Base-by-base conservation (phyloP, 1,139 yeast species). In the Scheffersomyces lignicola region DNA sequence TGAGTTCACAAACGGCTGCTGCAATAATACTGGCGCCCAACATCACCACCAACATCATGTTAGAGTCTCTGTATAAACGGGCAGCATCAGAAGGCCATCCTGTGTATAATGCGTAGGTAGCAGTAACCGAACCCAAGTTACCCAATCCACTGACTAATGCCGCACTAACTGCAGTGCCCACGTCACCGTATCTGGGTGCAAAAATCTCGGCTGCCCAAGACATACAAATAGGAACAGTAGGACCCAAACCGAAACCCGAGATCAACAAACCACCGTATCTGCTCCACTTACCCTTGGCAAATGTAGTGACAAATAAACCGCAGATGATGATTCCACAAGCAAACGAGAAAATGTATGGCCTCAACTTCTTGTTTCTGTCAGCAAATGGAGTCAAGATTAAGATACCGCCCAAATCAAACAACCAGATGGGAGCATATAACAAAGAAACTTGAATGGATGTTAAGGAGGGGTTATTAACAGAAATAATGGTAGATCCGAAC, bases 211-310 rank as follows among this genome's bases (percentile, higher is more conserved):
- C 82, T 0, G 90, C 65, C 86, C 88, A 80, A 1, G 95, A 78
- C 96, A 87, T 87, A 53, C 84, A 76, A 33, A 84, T 86, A 21
- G 96, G 96, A 16, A 86, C 95, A 0, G 96, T 87, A 14, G 96
- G 94, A 9, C 96, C 96, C 30, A 87, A 70, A 0, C 96, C 96
- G 51, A 80, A 85, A 0, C 96, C 96, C 14, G 86, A 79, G 51
- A 87, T 80, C 38, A 87, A 68, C 38, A 87, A 68, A 0, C 96
- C 96, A 3, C 79, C 95, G 54, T 86, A 87, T 47, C 78, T 75
- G 39, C 76, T 72, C 96, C 96, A 87, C 18, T 78, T 60, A 2
- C 81, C 83, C 10, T 68, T 66, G 1, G 95, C 94, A 56, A 68
- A 87, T 0, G 95, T 85, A 22, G 87, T 80, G 7, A 85, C 88